Evolutionary conservation across 2,329 filamentous ascomycete genomes (phyloP).

Genomic region (Shiraia bambusicola): DNA sequence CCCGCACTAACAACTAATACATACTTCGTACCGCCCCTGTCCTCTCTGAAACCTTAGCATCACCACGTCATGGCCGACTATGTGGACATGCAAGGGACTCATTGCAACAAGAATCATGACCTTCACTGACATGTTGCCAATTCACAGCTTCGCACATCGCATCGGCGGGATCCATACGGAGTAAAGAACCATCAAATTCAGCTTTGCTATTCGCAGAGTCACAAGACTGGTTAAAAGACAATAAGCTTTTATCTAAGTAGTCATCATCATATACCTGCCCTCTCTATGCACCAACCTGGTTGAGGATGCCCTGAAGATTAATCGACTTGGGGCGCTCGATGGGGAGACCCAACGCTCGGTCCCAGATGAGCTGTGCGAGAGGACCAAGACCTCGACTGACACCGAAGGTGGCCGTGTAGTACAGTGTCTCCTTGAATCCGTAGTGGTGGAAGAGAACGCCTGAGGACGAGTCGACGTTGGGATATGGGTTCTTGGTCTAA

Average conservation of each 20-base stretch:
- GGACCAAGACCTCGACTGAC: slow-evolving; percentile 78
- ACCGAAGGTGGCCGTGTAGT: slow-evolving; percentile 77
- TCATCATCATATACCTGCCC: not conserved
- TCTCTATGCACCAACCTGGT: slow-evolving; percentile 49
- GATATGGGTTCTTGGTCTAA: slow-evolving; percentile 91
- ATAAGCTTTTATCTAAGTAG: slow-evolving; percentile 20
- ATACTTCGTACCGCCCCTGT: too few species aligned
- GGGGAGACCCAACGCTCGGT: slow-evolving; percentile 86
- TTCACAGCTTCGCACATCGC: too few species aligned
- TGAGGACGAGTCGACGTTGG: slow-evolving; percentile 91
- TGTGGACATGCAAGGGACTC: too few species aligned
- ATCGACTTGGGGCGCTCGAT: slow-evolving; percentile 99
- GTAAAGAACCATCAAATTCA: too few species aligned
- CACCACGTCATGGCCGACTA: too few species aligned
- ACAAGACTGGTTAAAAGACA: slow-evolving; percentile 10
- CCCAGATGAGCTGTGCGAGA: slow-evolving; percentile 93
- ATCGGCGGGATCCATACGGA: too few species aligned
- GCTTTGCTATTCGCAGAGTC: too few species aligned
- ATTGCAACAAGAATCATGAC: too few species aligned
- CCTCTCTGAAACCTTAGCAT: too few species aligned
- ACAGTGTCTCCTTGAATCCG: slow-evolving; percentile 93
- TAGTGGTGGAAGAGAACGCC: slow-evolving; percentile 98
- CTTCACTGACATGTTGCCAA: too few species aligned
- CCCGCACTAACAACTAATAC: too few species aligned
- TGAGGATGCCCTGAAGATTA: slow-evolving; percentile 81